Conservation (phyloP, 2,329 filamentous ascomycete genomes). For the Cercospora citrullina region DNA sequence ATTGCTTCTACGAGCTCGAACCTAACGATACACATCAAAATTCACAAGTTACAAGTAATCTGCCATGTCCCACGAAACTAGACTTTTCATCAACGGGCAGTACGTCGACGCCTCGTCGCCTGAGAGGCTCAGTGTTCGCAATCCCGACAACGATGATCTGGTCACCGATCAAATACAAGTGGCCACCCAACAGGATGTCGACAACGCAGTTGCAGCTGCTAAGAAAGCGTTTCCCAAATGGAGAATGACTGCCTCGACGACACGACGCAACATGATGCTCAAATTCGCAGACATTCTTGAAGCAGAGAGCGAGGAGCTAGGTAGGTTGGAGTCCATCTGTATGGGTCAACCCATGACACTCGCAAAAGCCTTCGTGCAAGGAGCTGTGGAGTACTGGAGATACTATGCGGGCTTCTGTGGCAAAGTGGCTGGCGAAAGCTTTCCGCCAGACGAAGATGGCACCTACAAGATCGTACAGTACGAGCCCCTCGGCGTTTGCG, state of each 20-base stretch:
- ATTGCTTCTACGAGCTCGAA: background rate
- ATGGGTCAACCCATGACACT: background rate
- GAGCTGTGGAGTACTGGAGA: background rate
- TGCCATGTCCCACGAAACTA: background rate
- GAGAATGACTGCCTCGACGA: background rate
- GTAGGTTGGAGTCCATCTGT: constrained; percentile 55
- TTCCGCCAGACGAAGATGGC: background rate
- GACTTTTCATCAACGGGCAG: background rate
- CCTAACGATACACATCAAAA: too few species aligned
- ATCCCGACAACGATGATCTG: constrained; percentile 44
- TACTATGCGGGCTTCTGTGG: constrained; percentile 32
- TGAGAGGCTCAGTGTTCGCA: background rate
- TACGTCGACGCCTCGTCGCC: background rate
- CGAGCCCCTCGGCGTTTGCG: constrained; percentile 76
- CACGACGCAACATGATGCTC: constrained; percentile 63
- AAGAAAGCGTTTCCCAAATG: constrained; percentile 38
- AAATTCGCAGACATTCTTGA: constrained; percentile 55
- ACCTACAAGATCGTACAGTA: constrained; percentile 37
- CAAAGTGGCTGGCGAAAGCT: constrained; percentile 28
- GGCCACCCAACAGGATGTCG: constrained; percentile 10
- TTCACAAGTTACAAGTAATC: background rate
- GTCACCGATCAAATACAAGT: constrained; percentile 51
- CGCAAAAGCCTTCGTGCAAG: background rate
- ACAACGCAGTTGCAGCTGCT: constrained; percentile 12
- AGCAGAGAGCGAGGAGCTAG: constrained; percentile 55